These are phyloP conservation scores for Scleroderma citrinum DNA, from an alignment of 768 basidiomycete species.

Conservation along the genomic window DNA sequence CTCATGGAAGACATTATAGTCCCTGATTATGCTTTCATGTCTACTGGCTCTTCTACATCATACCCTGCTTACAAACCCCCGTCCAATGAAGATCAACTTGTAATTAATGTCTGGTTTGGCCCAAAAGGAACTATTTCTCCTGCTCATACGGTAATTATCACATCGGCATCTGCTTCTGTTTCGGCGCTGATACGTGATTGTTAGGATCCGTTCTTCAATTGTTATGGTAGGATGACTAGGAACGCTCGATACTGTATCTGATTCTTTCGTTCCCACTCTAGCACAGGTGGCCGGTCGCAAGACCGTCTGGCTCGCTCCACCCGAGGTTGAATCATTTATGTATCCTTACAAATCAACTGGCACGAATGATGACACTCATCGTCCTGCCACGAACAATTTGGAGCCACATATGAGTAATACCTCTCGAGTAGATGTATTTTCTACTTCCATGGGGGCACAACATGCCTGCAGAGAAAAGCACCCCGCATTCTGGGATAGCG, in stretches of 20 bases:
- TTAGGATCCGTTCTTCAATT: slow-evolving; percentile 92
- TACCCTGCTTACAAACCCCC: slow-evolving; percentile 58
- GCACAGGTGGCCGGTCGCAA: slow-evolving; percentile 88
- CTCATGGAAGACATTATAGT: slow-evolving; percentile 68
- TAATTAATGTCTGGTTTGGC: slow-evolving; percentile 81
- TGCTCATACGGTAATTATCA: slow-evolving; percentile 71
- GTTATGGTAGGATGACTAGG: slow-evolving; percentile 57
- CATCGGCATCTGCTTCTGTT: slow-evolving; percentile 5
- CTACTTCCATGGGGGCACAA: slow-evolving; percentile 14
- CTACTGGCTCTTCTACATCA: slow-evolving; percentile 37
- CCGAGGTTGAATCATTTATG: slow-evolving; percentile 51
- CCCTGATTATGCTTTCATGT: slow-evolving; percentile 88
- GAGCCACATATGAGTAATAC: slow-evolving; percentile 71
- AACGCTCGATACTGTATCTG: slow-evolving; percentile 2
- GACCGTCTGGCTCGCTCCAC: slow-evolving; percentile 88
- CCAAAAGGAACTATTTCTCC: slow-evolving; percentile 77
- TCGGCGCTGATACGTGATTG: slow-evolving; percentile 7
- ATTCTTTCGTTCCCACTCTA: slow-evolving; percentile 24
- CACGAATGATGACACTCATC: slow-evolving; percentile 18
- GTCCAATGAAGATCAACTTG: slow-evolving; percentile 53
- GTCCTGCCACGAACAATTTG: slow-evolving; percentile 34
- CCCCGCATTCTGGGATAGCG: slow-evolving; percentile 51
- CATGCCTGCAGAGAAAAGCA: slow-evolving; percentile 25
- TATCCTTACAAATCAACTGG: slow-evolving; percentile 37
- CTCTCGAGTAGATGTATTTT: slow-evolving; percentile 75